These are phyloP conservation scores for Aspergillus tamarii DNA, from an alignment of 2,329 filamentous ascomycete species.

Conservation along the genomic window DNA sequence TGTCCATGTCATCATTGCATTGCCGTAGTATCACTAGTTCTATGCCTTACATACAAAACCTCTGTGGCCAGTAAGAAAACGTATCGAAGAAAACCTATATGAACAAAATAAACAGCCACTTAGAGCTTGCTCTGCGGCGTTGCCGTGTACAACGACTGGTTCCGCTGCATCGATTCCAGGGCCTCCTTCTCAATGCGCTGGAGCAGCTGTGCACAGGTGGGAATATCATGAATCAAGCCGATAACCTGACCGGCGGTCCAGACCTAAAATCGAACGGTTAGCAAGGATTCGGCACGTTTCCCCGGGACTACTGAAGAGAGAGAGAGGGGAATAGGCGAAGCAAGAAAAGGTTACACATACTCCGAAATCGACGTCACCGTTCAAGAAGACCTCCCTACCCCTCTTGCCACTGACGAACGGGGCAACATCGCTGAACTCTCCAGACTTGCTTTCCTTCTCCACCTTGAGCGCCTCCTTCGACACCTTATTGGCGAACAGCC, in stretches of 20 bases:
- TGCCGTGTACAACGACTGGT: constrained; percentile 56
- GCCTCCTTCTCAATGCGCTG: constrained; percentile 78
- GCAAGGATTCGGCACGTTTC: constrained; percentile 6
- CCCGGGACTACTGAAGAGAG: constrained; percentile 16
- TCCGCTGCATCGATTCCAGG: constrained; percentile 65
- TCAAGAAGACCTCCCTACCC: constrained; percentile 87
- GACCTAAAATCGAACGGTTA: constrained; percentile 58
- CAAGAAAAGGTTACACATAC: constrained; percentile 59
- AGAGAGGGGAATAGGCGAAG: not conserved
- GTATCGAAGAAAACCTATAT: not conserved
- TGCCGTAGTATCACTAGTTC: not conserved
- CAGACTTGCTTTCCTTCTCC: constrained; percentile 78
- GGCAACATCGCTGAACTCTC: constrained; percentile 87
- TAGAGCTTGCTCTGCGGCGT: constrained; percentile 60
- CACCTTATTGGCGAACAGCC: constrained; percentile 90
- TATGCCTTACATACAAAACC: constrained; percentile 1
- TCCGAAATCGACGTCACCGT: constrained; percentile 86
- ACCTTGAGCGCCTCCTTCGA: constrained; percentile 77
- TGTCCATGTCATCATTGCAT: constrained; percentile 4
- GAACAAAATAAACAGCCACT: not conserved
- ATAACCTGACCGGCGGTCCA: constrained; percentile 99
- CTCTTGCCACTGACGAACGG: constrained; percentile 87
- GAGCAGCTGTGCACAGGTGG: constrained; percentile 71
- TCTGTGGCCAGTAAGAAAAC: not conserved
- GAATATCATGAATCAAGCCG: constrained; percentile 80